Base-by-base conservation (phyloP, 2,329 filamentous ascomycete genomes). In the Beauveria australis region DNA sequence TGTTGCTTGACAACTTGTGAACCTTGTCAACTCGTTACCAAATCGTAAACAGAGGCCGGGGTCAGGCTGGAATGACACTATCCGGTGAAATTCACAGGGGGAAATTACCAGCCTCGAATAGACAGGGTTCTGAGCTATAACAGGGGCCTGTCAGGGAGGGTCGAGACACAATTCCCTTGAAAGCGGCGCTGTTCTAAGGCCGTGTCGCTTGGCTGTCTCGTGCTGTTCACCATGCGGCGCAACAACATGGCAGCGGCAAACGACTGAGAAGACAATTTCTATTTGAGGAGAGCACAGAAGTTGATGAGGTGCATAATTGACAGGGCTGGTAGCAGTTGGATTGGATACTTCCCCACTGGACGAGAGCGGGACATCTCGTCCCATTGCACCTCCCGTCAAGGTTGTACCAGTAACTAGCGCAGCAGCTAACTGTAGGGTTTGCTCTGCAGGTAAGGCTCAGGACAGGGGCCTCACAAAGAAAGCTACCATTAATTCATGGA, bases 81-180 rank as follows among this genome's bases (percentile, higher is more conserved):
- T 26, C 33, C 37, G 14, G 40, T 3, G 9, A 16, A 37, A 37
- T 12, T 37, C 33, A 37, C 33, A 16, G 14, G 33, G 33, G 33
- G 12, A 33, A 14, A 37, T 37, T 14, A 37, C 33, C 33, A 22
- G 14, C 33, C 33, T 37, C 33, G 33, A 37, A 43, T 28, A 43
- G 41, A 56, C 53, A 56, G 53, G 43, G 53, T 56, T 47, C 26
- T 56, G 53, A 56, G 43, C 53, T 47, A 56, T 56, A 47, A 56
- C 53, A 56, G 53, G 53, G 53, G 43, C n/a, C 28, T n/a, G 53
- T 24, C n/a, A 12, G 19, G 22, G 49, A 43, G 19, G 33, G 41
- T n/a, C 28, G 26, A 30, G 9, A 52, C 28, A 33, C 2, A 10
- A 33, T 19, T 22, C 28, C 48, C 48, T n/a, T 6, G 9, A 8